These are phyloP conservation scores for Aspergillus thermomutatus DNA, from an alignment of 2,329 filamentous ascomycete species.

Conservation along the genomic window DNA sequence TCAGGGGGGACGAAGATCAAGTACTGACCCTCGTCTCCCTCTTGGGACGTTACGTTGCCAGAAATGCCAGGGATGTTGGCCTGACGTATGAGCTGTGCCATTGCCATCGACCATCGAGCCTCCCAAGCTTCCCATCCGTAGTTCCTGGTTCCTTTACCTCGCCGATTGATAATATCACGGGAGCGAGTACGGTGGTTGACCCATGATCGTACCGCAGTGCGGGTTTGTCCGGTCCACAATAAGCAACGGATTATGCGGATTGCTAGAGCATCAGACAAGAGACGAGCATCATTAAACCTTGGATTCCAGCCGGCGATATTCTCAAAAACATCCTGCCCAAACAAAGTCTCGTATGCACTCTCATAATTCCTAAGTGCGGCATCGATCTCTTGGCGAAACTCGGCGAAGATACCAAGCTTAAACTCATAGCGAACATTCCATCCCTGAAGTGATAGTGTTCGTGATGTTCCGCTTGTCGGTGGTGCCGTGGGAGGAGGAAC, in stretches of 20 bases:
- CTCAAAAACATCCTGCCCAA: conserved; percentile 81
- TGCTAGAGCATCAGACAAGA: conserved; percentile 76
- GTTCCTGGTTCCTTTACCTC: conserved; percentile 79
- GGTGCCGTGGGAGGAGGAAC: conserved; percentile 79
- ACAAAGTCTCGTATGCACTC: conserved; percentile 77
- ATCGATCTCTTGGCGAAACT: conserved; percentile 92
- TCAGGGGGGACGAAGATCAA: conserved; percentile 49
- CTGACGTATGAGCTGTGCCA: conserved; percentile 58
- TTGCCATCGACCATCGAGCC: conserved; percentile 63
- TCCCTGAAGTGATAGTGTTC: conserved; percentile 76
- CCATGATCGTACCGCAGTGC: conserved; percentile 77
- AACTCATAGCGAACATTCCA: conserved; percentile 96
- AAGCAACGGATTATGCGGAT: conserved; percentile 79
- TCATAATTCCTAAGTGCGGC: conserved; percentile 81
- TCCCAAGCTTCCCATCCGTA: conserved; percentile 97
- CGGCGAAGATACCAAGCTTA: conserved; percentile 85
- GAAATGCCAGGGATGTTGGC: conserved; percentile 49
- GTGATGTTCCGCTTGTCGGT: conserved; percentile 78
- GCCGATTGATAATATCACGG: conserved; percentile 72
- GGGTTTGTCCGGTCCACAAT: conserved; percentile 75
- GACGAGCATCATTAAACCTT: conserved; percentile 88
- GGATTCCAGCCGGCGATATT: conserved; percentile 86
- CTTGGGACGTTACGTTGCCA: conserved; percentile 24
- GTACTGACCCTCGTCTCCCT: conserved; percentile 24
- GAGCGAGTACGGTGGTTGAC: conserved; percentile 70